Base-by-base conservation (phyloP, 371 early-diverging fungal species). In the Gilbertella persicaria region DNA sequence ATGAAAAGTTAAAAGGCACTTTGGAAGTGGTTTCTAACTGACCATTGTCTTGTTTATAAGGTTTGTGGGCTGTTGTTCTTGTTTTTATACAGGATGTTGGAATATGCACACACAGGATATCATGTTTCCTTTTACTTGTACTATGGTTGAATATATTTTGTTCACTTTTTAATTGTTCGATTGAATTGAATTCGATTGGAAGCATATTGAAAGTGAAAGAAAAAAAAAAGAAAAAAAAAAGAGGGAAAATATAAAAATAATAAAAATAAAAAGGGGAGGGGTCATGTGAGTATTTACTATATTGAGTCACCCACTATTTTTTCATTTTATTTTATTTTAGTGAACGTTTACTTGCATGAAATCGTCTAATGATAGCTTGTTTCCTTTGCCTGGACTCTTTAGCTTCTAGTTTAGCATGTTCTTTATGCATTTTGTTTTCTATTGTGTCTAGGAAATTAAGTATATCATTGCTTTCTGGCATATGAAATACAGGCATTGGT, bases 381-480 rank as follows among this genome's bases (percentile, higher is more conserved):
- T 59, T 49, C 30, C 55, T 52, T 49, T 54, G n/a, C 13, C 53
- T 26, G 36, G 44, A 53, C 6, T 64, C 59, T 43, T 56, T 30
- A 17, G 23, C 38, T 12, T 53, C 55, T 44, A 59, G 9, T 25
- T 41, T 52, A 20, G 50, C 37, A 44, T 53, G 43, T 16, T 63
- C 50, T 38, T 26, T 25, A 9, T 63, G 59, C 53, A 68, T 50
- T 10, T 64, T 73, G 12, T 61, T 55, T 43, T 77, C 66, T 28
- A 77, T 40, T 0, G 63, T 53, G 3, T 63, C 59, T 10, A 77
- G 47, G 44, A 68, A 77, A 43, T 77, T 72, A 14, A 77, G 46
- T 4, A 77, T 55, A 25, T 77, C 65, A 19, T 44, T 52, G 45
- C 72, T 69, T 19, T 67, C 66, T 8, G 78, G 78, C 78, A 77